A percentile compares a stretch with the other conserved stretches of the same genome.
phyloP scores from a whole-genome alignment of 768 basidiomycete genomes.

The Coprinopsis sp. region DNA sequence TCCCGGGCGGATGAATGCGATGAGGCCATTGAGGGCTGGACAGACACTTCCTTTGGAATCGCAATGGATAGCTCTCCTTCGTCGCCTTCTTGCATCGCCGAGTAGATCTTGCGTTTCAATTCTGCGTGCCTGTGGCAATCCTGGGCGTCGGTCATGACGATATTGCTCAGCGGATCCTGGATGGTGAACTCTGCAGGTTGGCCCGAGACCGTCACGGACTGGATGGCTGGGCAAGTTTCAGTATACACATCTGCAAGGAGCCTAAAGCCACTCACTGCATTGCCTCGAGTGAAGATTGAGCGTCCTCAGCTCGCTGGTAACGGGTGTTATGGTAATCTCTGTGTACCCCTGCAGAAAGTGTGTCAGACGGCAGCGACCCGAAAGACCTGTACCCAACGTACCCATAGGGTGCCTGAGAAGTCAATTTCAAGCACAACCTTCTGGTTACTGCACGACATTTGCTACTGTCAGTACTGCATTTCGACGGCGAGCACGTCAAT shows the following conservation, averaged over 20 bases:
- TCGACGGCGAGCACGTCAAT: constrained; percentile 20
- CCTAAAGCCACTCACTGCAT: constrained; percentile 55
- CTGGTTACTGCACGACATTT: constrained; percentile 85
- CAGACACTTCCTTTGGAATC: constrained; percentile 67
- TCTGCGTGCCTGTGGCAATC: constrained; percentile 91
- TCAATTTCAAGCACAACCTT: constrained; percentile 93
- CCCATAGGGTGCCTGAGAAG: constrained; percentile 84
- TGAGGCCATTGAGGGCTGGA: constrained; percentile 54
- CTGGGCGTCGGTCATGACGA: constrained; percentile 56
- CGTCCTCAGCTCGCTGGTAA: constrained; percentile 70
- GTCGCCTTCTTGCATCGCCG: constrained; percentile 85
- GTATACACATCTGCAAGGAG: constrained; percentile 14
- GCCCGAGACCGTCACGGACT: constrained; percentile 67
- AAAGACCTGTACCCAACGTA: constrained; percentile 30
- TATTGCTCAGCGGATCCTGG: constrained; percentile 66
- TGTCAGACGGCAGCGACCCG: constrained; percentile 12
- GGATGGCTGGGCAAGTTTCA: constrained; percentile 46
- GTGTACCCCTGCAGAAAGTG: constrained; percentile 72
- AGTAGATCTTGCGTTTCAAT: constrained; percentile 86
- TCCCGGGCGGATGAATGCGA: constrained; percentile 48
- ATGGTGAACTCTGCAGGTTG: constrained; percentile 75
- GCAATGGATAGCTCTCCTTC: constrained; percentile 93
- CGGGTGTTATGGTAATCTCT: constrained; percentile 85
- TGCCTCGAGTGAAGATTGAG: constrained; percentile 87
- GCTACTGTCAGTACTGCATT: constrained; percentile 35